Evolutionary conservation across 75 land plant genomes (phyloP).

Genomic region (Picea glauca): DNA sequence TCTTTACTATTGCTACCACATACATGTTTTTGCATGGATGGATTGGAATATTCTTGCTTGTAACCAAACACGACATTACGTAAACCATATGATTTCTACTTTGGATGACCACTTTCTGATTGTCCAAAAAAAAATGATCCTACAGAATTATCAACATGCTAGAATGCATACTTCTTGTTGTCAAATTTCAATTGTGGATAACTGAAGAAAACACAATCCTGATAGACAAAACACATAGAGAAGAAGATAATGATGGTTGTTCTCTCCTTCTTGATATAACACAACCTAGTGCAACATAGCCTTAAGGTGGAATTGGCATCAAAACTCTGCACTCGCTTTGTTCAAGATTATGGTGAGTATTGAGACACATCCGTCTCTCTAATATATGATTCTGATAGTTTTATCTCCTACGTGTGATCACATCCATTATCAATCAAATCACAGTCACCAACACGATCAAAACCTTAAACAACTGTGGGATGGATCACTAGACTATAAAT

Average conservation of each 20-base stretch:
- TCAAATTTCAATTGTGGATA: constrained; percentile 2
- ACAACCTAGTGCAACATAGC: constrained; percentile 81
- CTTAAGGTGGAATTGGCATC: no score
- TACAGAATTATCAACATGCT: constrained; percentile 14
- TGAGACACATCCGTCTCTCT: neutral
- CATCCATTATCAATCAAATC: no score
- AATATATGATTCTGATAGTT: neutral
- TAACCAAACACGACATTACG: neutral
- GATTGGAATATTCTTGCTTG: constrained; percentile 13
- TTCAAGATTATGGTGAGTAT: neutral
- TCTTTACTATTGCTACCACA: neutral
- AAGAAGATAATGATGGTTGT: constrained; percentile 60
- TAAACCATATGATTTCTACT: no score
- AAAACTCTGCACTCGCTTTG: constrained; percentile 18
- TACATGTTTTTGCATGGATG: constrained; percentile 4
- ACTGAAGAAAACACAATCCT: constrained; percentile 64
- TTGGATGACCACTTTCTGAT: no score
- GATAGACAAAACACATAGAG: constrained; percentile 61
- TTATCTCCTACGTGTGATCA: neutral
- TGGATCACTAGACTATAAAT: no score
- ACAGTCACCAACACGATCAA: no score
- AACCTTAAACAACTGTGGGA: no score
- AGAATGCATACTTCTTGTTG: constrained; percentile 50
- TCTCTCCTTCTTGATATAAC: constrained; percentile 54
- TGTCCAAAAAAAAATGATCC: no score